Evolutionary conservation across 2,329 filamentous ascomycete species (phyloP).

Genomic region (Botrytis galanthina): DNA sequence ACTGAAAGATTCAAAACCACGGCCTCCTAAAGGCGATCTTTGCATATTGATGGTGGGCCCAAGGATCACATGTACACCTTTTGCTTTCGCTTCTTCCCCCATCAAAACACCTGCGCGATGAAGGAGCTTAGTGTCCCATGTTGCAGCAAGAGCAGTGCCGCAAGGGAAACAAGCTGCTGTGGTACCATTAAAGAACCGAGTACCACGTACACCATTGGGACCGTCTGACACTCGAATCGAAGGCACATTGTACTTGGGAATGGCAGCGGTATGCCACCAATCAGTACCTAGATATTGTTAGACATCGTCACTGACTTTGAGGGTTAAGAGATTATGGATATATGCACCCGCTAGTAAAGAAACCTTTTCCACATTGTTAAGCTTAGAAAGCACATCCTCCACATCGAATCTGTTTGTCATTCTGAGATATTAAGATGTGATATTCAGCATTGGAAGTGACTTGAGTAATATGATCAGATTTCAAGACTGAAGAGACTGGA

Average conservation of each 20-base stretch:
- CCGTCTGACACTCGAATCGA: slow-evolving; percentile 40
- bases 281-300: slow-evolving; percentile 33
- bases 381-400: slow-evolving; percentile 53
- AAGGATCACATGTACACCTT: slow-evolving; percentile 59
- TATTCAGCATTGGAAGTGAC: background rate
- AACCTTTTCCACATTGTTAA: slow-evolving; percentile 52
- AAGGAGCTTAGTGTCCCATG: slow-evolving; percentile 63
- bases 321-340: background rate
- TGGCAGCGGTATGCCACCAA: slow-evolving; percentile 39
- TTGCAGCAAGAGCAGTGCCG: slow-evolving; percentile 53
- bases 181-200: slow-evolving; percentile 40
- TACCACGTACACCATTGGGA: slow-evolving; percentile 40
- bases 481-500: background rate
- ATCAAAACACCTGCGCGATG: slow-evolving; percentile 63
- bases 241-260: slow-evolving; percentile 37
- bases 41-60: slow-evolving; percentile 65
- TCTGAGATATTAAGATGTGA: background rate
- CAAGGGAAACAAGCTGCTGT: slow-evolving; percentile 47
- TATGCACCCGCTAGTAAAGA: slow-evolving; percentile 49
- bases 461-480: background rate
- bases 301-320: background rate
- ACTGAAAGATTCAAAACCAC: slow-evolving; percentile 58
- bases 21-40: slow-evolving; percentile 56
- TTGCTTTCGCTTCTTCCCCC: slow-evolving; percentile 63
- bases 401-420: slow-evolving; percentile 45